Conservation (phyloP, 345 rosid species). For the Toxicodendron radicans region DNA sequence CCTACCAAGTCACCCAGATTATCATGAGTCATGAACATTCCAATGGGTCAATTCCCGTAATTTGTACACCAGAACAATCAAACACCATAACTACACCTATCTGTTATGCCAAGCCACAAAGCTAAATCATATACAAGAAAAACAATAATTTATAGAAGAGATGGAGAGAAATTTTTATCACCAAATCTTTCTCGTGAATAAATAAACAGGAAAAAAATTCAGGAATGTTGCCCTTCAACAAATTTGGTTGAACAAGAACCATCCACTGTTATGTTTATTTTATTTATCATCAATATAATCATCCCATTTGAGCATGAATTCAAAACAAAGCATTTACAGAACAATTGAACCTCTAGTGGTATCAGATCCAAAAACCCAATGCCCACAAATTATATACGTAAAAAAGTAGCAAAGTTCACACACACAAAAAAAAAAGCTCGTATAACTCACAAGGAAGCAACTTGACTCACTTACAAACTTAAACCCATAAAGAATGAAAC, state of each 20-base stretch:
- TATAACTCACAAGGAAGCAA: neutral
- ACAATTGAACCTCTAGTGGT: neutral
- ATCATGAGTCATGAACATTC: neutral
- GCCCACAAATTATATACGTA: neutral
- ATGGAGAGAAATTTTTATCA: neutral
- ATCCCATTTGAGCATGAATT: no score
- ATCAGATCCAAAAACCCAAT: slow-evolving; percentile 5
- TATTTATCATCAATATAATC: neutral
- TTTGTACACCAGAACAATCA: neutral
- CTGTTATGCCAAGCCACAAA: neutral
- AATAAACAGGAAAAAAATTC: neutral
- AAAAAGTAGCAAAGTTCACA: neutral
- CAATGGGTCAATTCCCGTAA: neutral
- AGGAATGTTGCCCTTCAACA: neutral
- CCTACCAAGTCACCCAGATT: slow-evolving; percentile 45
- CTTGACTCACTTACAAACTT: neutral
- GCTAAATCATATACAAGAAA: neutral
- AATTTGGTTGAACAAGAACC: neutral
- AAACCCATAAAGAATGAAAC: neutral
- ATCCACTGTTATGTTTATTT: neutral
- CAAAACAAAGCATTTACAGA: neutral
- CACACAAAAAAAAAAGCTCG: neutral
- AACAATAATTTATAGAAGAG: neutral
- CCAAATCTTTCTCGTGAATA: neutral
- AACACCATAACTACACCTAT: neutral